A percentile compares a stretch with the other conserved stretches of the same genome.
Evolutionary conservation across 352 stramenopile genomes (phyloP).

Genomic region (Phytophthora parvispora): DNA sequence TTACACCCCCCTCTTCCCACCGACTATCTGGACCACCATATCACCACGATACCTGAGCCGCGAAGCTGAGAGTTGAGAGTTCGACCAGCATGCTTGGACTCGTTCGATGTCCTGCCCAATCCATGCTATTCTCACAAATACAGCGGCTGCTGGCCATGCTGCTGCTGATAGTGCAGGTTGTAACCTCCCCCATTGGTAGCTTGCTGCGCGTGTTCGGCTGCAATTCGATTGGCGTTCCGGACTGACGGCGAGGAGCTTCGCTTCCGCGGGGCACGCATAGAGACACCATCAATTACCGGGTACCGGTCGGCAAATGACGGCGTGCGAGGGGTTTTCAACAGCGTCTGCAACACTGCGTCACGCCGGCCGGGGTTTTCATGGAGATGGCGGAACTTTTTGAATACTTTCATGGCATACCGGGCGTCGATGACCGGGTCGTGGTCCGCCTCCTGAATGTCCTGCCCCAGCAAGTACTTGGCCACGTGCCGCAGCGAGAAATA

Average conservation of each 20-base stretch:
- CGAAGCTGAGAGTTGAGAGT: conserved; percentile 5
- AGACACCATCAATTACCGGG: conserved; percentile 85
- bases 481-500: conserved; percentile 90
- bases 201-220: conserved; percentile 32
- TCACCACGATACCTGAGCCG: not conserved
- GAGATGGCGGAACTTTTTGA: conserved; percentile 88
- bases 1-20: not conserved
- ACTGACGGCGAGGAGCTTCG: conserved; percentile 54
- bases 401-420: conserved; percentile 92
- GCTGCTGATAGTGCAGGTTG: conserved; percentile 23
- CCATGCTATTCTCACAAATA: conserved; percentile 40
- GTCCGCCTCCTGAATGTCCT: conserved; percentile 87
- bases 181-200: conserved; percentile 23
- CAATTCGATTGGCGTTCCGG: conserved; percentile 39
- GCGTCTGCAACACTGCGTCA: conserved; percentile 84
- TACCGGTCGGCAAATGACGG: conserved; percentile 88
- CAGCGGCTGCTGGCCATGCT: conserved; percentile 34
- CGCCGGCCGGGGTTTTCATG: conserved; percentile 81
- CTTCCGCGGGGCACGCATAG: conserved; percentile 80
- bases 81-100: conserved; percentile 14
- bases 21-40: not conserved
- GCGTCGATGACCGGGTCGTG: conserved; percentile 90
- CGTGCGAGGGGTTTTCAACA: conserved; percentile 85
- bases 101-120: conserved; percentile 12
- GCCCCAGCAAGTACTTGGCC: conserved; percentile 83